Conservation (phyloP, 129 eudicot species). For the Artemisia argyi region DNA sequence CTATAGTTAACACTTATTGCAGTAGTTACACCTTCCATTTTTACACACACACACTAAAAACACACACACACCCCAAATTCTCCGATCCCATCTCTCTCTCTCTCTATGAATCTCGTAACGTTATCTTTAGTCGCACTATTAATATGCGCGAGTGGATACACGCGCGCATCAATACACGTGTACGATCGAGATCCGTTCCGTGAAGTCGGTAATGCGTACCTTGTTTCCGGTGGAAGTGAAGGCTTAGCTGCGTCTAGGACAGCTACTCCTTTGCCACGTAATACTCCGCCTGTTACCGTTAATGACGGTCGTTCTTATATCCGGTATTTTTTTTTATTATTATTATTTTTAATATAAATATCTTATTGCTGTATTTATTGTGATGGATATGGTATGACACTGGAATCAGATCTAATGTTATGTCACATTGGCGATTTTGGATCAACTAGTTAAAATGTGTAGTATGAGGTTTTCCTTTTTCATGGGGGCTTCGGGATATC, state of each 20-base stretch:
- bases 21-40: slow-evolving; percentile 2
- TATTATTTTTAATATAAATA: not conserved
- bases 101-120: slow-evolving; percentile 53
- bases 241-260: slow-evolving; percentile 66
- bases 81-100: slow-evolving; percentile 41
- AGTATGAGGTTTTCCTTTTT: no score
- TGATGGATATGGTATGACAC: not conserved
- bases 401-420: slow-evolving; percentile 23
- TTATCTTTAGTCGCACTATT: slow-evolving; percentile 25
- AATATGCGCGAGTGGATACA: slow-evolving; percentile 37
- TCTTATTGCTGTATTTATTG: no score
- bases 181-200: slow-evolving; percentile 79
- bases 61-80: slow-evolving; percentile 31
- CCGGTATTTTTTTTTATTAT: slow-evolving; percentile 38
- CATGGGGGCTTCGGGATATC: no score
- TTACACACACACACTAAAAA: not conserved
- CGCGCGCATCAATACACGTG: slow-evolving; percentile 78
- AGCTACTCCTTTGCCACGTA: slow-evolving; percentile 32
- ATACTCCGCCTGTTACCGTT: slow-evolving; percentile 24
- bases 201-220: slow-evolving; percentile 94
- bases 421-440: slow-evolving; percentile 9
- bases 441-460: no score
- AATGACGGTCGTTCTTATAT: slow-evolving; percentile 75
- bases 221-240: slow-evolving; percentile 97
- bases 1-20: slow-evolving; percentile 4